Evolutionary conservation across 1,284 basidiomycete genomes (phyloP), one percentile per base, ranked within the genome.

Genomic region (Sphagnurus paluster): DNA sequence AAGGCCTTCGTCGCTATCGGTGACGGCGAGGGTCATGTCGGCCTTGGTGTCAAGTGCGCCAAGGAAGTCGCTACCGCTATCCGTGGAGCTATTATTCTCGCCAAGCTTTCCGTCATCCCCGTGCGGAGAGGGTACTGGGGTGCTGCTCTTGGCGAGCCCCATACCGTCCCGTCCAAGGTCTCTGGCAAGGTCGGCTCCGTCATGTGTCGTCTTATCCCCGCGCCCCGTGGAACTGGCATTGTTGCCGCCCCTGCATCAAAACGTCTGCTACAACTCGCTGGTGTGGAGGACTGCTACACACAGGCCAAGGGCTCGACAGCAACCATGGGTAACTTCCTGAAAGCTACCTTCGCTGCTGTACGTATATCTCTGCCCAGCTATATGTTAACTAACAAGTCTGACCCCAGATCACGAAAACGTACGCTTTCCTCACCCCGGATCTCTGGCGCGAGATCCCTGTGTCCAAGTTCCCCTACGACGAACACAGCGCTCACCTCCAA

Each of bases 1-100:
- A 99, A 99, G 82, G 96, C 97, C 28, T 99, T 98, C 75, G 97
- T 99, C 64, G 97, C 97, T 54, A 97, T 99, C 65, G 97, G 97
- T 71, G 97, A 99, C 76, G 92, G 84, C 62, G 93, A 98, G 67
- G 97, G 96, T 52, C 97, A 99, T 72, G 93, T 99, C 64, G 97
- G 96, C 68, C 87, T 99, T 65, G 97, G 96, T 75, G 95, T 99
- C 74, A 99, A 99, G 81, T 98, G 96, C 72, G 95, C 96, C 63
- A 99, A 99, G 82, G 96, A 99, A 82, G 97, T 99, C 62, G 96
- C 97, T 33, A 98, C 95, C 51, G 96, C 97, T 61, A 98, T 99
- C 72, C 94, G 97, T 62, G 96, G 96, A 56, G 96, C 96, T 54
- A 98, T 99, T 74, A 90, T 96, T 73, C 87, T 98, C 53, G 93